Percentiles rank a stretch among this genome's conserved stretches.
phyloP scores from a whole-genome alignment of 768 basidiomycete genomes.

The Suillus tomentosus region DNA sequence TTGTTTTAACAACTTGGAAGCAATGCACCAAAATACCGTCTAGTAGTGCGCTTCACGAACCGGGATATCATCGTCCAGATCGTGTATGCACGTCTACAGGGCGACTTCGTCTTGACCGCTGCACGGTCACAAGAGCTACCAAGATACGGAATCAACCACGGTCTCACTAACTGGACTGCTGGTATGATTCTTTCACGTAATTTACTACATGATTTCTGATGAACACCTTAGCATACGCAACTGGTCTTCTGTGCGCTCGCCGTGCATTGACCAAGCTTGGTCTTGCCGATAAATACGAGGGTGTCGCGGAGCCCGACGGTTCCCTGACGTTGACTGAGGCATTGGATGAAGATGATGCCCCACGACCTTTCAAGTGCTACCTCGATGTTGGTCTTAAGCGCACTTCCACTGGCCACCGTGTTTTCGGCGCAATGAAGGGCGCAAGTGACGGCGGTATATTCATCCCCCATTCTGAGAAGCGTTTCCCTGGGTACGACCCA shows the following conservation, averaged over 20 bases:
- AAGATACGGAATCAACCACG: constrained; percentile 95
- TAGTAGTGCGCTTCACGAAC: constrained; percentile 99
- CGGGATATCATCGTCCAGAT: constrained; percentile 94
- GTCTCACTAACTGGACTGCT: constrained; percentile 98
- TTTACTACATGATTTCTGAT: constrained; percentile 7
- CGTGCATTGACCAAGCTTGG: constrained; percentile 94
- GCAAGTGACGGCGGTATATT: constrained; percentile 97
- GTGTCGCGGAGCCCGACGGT: constrained; percentile 90
- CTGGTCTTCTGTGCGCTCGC: constrained; percentile 92
- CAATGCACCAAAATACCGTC: constrained; percentile 97
- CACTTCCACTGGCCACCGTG: constrained; percentile 95
- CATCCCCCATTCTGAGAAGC: constrained; percentile 96
- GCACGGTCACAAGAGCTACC: constrained; percentile 93
- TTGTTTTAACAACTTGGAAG: constrained; percentile 36
- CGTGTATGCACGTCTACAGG: constrained; percentile 95
- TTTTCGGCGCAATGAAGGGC: constrained; percentile 99
- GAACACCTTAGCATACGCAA: constrained; percentile 77
- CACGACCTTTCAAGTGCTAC: constrained; percentile 98
- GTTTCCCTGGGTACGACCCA: constrained; percentile 96
- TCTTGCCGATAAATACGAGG: constrained; percentile 97
- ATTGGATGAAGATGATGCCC: constrained; percentile 89
- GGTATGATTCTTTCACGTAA: constrained; percentile 47
- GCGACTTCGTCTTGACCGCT: constrained; percentile 89
- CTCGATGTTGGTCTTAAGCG: constrained; percentile 98
- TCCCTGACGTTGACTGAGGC: constrained; percentile 80